phyloP scores from a whole-genome alignment of 495 filamentous ascomycete genomes.

The Xylaria castorea region DNA sequence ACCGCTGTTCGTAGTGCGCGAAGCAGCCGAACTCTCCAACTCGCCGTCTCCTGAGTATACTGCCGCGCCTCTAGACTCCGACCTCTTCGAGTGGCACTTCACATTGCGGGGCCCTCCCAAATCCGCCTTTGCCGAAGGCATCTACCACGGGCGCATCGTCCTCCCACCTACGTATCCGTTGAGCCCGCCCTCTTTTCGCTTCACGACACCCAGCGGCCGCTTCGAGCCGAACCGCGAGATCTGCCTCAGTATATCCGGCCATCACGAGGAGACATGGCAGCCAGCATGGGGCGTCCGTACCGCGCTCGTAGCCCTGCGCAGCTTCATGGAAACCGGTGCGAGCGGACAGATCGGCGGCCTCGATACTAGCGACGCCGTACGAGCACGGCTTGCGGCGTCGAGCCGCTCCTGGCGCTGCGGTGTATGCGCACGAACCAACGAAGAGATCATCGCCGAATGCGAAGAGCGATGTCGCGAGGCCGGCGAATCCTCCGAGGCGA shows the following conservation, averaged over 20 bases:
- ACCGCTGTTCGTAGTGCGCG: conserved; percentile 65
- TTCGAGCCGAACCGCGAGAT: conserved; percentile 99
- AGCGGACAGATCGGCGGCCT: conserved; percentile 87
- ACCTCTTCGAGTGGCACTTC: conserved; percentile 99
- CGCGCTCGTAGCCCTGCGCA: conserved; percentile 71
- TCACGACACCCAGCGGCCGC: conserved; percentile 87
- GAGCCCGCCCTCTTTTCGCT: conserved; percentile 90
- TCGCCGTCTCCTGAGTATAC: conserved; percentile 81
- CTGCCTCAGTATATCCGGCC: conserved; percentile 88
- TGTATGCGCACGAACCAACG: conserved; percentile 70
- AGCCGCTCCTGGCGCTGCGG: conserved; percentile 68
- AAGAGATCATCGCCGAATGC: conserved; percentile 72
- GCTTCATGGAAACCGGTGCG: conserved; percentile 77
- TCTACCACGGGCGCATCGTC: conserved; percentile 96
- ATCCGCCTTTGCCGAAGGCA: conserved; percentile 76
- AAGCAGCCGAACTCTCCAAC: conserved; percentile 81
- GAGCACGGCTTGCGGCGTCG: conserved; percentile 69
- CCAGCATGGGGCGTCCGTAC: conserved; percentile 95
- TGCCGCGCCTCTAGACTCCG: conserved; percentile 79
- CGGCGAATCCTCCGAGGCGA: conserved; percentile 41
- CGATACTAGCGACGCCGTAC: conserved; percentile 68
- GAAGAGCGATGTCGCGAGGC: conserved; percentile 63
- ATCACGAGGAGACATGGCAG: conserved; percentile 98
- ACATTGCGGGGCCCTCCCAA: conserved; percentile 88
- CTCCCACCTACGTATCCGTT: conserved; percentile 89